These are phyloP conservation scores for Hanseniaspora taiwanica DNA, from an alignment of 805 yeast genomes.

Conservation along the genomic window DNA sequence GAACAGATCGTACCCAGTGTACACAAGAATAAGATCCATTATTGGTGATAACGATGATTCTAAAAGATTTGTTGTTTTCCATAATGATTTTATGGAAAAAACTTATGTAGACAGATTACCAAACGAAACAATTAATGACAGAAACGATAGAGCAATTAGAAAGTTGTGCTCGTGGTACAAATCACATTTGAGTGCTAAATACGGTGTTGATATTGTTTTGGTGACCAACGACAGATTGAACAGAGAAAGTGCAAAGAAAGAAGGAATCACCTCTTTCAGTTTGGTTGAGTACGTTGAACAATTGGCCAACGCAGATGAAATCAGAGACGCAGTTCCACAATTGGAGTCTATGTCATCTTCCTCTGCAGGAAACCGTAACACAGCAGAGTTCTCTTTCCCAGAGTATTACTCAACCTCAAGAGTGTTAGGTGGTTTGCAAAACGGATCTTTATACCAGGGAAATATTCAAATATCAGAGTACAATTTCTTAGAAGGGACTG, in stretches of 20 bases:
- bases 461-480: conserved; percentile 66
- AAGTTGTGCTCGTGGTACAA: conserved; percentile 59
- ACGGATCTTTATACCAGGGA: conserved; percentile 83
- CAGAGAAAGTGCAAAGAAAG: conserved; percentile 38
- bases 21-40: conserved; percentile 66
- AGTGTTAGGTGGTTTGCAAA: conserved; percentile 80
- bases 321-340: conserved; percentile 67
- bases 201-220: conserved; percentile 35
- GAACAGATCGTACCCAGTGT: conserved; percentile 76
- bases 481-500: conserved; percentile 79
- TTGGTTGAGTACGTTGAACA: conserved; percentile 57
- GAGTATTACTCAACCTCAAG: conserved; percentile 72
- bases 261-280: conserved; percentile 41
- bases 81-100: conserved; percentile 73
- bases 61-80: conserved; percentile 81
- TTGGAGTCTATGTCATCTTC: conserved; percentile 22
- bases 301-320: conserved; percentile 58
- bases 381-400: conserved; percentile 45
- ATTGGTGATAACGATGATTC: conserved; percentile 33
- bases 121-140: conserved; percentile 71
- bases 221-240: conserved; percentile 73
- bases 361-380: conserved; percentile 13
- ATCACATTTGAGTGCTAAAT: conserved; percentile 37
- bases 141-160: conserved; percentile 86
- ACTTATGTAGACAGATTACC: conserved; percentile 51